Evolutionary conservation across 306 rosid species (phyloP), one percentile per base, ranked within the genome.

Genomic region (Argentina anserina): DNA sequence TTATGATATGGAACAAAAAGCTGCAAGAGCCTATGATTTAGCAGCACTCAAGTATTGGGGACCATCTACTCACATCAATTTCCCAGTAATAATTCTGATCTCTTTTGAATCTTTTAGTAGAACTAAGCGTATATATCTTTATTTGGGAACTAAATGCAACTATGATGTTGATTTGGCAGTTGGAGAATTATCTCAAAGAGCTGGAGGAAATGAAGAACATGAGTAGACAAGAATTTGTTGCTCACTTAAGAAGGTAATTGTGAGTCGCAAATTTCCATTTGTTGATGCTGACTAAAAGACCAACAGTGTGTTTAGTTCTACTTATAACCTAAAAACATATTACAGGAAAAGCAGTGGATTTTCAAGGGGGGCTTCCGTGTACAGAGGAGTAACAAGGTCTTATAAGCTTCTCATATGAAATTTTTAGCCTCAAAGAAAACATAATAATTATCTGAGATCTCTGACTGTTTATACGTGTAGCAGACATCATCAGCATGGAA

Each of bases 31-130:
- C 74, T 90, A 92, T 81, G 98, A 92, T 87, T 90, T 84, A 65
- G 98, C 98, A 10, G 96, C 97, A 76, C 91, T 92, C 84, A 92
- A 92, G 94, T 92, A 92, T 74, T 92, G 97, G 97, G 97, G 96
- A 62, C 92, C 96, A 82, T 88, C 96, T 80, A 90, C 96, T 79
- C 96, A 92, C 75, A 87, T 90, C 71, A 92, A 92, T 82, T 90
- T 88, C 84, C 90, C 97, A 67, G 98, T 92, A 86, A 81, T 79
- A 62, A 34, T 65, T 79, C 23, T 25, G 5, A 21, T 39, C 21
- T 53, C 49, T 34, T 20, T 42, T 5, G 37, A 2, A 60, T 3
- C 10, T 17, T 75, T 47, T 33, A 61, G n/a, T 33, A 56, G 36
- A 4, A 23, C 21, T 60, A 61, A 34, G 23, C 43, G 29, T 46